Evolutionary conservation across 148 eudicot species (phyloP), one percentile per base, ranked within the genome.

Genomic region (Pouteria glomerata): DNA sequence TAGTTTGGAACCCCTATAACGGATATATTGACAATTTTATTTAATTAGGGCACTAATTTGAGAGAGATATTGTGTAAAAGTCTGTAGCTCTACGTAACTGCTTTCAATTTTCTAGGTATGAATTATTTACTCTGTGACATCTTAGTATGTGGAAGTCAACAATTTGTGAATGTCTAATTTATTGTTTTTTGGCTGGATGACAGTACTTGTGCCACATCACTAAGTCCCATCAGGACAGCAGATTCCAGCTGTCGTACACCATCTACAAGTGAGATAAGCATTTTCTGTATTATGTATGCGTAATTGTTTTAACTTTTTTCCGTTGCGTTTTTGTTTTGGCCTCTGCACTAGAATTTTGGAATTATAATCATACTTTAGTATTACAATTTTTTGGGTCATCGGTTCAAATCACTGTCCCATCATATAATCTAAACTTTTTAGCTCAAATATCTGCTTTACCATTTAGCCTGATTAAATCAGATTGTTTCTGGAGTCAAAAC

Each of bases 241-340:
- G 50, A 44, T 41, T 58, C 64, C 73, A 70, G 73, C 73, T 70
- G 58, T 31, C 55, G 16, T 34, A 12, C 52, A 45, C 39, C 39
- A 66, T 47, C 70, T 47, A 48, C 19, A 3, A 33, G 10, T 47
- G 41, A 47, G 69, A 29, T 50, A 67, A 47, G 42, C 18, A 50
- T 26, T 44, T 45, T 18, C 19, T 18, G 23, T 7, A 29, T 18
- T 27, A 12, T 15, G 1, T 1, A 8, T n/a, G 21, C 0, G 15
- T 0, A 34, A 42, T 16, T 2, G 0, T 1, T 18, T 45, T n/a
- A 31, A 8, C 12, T 3, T 21, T 16, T 29, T 44, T 47, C 21
- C 6, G 10, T 3, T 35, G 24, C 33, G 21, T 6, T 29, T 18
- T 41, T 27, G 18, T 10, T 39, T 3, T 39, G 10, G 7, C 37